These are phyloP conservation scores for Thalassiosira mediterranea DNA, from an alignment of 352 stramenopile genomes.

Conservation along the genomic window DNA sequence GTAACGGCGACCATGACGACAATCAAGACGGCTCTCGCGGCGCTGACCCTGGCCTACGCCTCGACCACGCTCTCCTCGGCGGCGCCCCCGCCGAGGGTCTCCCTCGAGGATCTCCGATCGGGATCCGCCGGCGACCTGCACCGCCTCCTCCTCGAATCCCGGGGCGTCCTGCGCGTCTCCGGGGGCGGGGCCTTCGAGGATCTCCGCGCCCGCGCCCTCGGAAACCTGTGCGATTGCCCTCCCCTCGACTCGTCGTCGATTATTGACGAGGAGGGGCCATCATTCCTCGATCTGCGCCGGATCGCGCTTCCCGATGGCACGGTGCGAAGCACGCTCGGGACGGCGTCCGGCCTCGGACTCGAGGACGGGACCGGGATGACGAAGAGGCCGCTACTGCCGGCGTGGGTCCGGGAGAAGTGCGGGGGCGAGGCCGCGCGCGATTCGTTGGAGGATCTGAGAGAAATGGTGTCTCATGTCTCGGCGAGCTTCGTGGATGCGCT, in stretches of 20 bases:
- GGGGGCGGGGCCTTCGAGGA: slow-evolving; percentile 11
- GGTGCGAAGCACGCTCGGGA: slow-evolving; percentile 34
- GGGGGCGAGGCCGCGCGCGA: slow-evolving; percentile 40
- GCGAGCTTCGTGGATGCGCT: slow-evolving; percentile 53
- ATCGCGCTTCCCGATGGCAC: slow-evolving; percentile 34
- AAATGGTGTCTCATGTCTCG: slow-evolving; percentile 54
- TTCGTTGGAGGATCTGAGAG: slow-evolving; percentile 62
- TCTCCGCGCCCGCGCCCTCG: slow-evolving; percentile 16
- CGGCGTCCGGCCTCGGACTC: slow-evolving; percentile 35
- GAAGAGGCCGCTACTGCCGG: slow-evolving; percentile 20
- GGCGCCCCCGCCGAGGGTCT: slow-evolving; percentile 8
- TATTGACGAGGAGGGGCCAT: not conserved
- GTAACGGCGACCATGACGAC: no score
- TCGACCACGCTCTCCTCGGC: no score
- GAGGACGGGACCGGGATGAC: not conserved
- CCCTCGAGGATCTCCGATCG: slow-evolving; percentile 10
- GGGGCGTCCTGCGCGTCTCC: slow-evolving; percentile 29
- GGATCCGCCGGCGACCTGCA: slow-evolving; percentile 23
- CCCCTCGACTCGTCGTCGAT: not conserved
- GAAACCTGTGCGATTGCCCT: slow-evolving; percentile 27
- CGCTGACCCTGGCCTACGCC: no score
- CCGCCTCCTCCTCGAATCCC: slow-evolving; percentile 21
- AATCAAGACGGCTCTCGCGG: no score
- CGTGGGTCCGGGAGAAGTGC: slow-evolving; percentile 52
- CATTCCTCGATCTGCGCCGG: slow-evolving; percentile 22